Evolutionary conservation across 129 eudicot species (phyloP).

Genomic region (Chrysanthemum makinoi): DNA sequence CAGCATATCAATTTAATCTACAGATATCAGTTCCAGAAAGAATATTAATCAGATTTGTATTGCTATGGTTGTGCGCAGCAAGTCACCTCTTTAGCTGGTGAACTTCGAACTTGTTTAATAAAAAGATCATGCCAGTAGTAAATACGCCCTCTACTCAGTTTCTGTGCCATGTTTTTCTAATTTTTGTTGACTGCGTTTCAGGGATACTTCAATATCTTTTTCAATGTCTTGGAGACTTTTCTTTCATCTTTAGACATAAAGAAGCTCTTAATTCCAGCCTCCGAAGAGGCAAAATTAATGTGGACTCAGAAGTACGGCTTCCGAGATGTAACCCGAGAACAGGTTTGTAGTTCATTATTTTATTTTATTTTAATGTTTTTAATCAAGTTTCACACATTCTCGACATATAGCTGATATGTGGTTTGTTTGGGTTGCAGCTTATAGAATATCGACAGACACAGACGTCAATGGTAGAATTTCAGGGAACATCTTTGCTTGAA

Average conservation of each 20-base stretch:
- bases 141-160: no score
- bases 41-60: background rate
- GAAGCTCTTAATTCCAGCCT: slow-evolving; percentile 77
- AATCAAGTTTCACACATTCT: background rate
- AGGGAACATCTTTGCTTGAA: background rate
- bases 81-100: no score
- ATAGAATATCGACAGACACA: background rate
- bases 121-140: no score
- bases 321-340: slow-evolving; percentile 31
- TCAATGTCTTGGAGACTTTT: slow-evolving; percentile 63
- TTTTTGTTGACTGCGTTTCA: slow-evolving; percentile 17
- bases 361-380: background rate
- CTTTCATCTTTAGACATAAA: slow-evolving; percentile 48
- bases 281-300: slow-evolving; percentile 58
- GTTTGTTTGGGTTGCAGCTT: slow-evolving; percentile 42
- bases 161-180: background rate
- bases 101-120: no score
- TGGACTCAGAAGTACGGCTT: slow-evolving; percentile 74
- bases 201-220: slow-evolving; percentile 74
- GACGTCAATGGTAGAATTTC: background rate
- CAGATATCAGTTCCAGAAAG: background rate
- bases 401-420: slow-evolving; percentile 1
- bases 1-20: background rate
- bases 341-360: slow-evolving; percentile 28
- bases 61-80: background rate